phyloP scores from a whole-genome alignment of 352 stramenopile genomes.

The Nothophytophthora sp. region DNA sequence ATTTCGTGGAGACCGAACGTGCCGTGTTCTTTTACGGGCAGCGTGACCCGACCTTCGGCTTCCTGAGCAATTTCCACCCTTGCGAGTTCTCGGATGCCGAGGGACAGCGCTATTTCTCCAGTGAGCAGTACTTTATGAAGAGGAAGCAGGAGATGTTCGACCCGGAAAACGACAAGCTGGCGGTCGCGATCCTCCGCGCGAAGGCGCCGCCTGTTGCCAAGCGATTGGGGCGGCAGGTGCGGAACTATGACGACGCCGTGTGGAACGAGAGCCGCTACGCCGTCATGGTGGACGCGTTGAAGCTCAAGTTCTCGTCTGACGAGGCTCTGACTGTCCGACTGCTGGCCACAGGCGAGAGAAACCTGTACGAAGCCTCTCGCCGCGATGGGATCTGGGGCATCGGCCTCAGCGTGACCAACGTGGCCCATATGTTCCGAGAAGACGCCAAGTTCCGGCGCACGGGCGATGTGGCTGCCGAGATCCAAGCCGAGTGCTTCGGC shows the following conservation, averaged over 20 bases:
- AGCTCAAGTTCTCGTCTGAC: constrained; percentile 58
- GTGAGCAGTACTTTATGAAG: constrained; percentile 79
- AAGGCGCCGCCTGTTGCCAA: constrained; percentile 50
- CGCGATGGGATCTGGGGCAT: constrained; percentile 65
- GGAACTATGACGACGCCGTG: constrained; percentile 51
- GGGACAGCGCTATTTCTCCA: constrained; percentile 51
- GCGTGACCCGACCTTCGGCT: constrained; percentile 38
- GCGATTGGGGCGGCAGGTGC: constrained; percentile 50
- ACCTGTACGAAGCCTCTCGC: constrained; percentile 54
- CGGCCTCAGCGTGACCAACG: constrained; percentile 38
- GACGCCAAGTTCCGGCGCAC: constrained; percentile 31
- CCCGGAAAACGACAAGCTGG: constrained; percentile 35
- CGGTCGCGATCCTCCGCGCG: constrained; percentile 44
- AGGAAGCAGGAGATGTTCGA: constrained; percentile 71
- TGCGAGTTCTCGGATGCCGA: constrained; percentile 44
- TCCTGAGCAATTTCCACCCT: constrained; percentile 66
- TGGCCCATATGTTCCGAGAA: constrained; percentile 42
- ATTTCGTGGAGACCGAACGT: constrained; percentile 29
- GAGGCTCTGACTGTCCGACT: constrained; percentile 32
- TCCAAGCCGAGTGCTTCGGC: constrained; percentile 39
- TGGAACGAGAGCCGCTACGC: constrained; percentile 42
- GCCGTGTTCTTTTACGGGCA: constrained; percentile 65
- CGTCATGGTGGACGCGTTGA: constrained; percentile 60
- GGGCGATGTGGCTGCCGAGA: constrained; percentile 36
- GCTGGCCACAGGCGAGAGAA: constrained; percentile 45